Evolutionary conservation across 169 alveolate genomes (phyloP).

Genomic region (Perkinsus marinus): DNA sequence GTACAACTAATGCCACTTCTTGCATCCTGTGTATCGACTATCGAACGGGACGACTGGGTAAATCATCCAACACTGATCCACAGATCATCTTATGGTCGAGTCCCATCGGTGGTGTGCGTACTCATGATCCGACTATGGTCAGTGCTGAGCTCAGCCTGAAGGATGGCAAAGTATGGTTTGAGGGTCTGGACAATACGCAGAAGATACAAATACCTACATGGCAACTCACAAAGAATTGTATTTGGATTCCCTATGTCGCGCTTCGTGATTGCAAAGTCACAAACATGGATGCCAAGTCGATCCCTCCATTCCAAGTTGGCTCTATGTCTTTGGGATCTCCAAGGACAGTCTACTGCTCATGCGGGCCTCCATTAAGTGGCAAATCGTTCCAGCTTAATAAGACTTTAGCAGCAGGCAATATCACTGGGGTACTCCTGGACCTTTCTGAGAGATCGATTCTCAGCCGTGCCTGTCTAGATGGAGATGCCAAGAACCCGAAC

Average conservation of each 20-base stretch:
- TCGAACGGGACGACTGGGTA: neutral
- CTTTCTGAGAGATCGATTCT: neutral
- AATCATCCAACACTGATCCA: neutral
- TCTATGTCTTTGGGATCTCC: neutral
- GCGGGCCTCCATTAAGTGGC: neutral
- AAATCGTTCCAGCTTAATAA: neutral
- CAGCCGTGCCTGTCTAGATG: neutral
- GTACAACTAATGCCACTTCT: neutral
- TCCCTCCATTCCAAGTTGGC: neutral
- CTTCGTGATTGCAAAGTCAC: neutral
- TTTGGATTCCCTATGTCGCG: neutral
- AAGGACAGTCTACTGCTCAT: neutral
- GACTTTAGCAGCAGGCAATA: neutral
- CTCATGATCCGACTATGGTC: neutral
- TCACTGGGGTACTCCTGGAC: neutral
- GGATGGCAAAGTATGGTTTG: neutral
- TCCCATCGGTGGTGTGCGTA: neutral
- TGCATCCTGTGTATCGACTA: neutral
- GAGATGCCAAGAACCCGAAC: neutral
- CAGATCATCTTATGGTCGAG: neutral
- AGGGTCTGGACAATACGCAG: neutral
- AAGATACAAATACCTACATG: neutral
- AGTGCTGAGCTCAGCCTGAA: neutral
- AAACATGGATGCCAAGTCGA: neutral
- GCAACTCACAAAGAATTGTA: neutral